These are phyloP conservation scores for Plasmodium adleri DNA, from an alignment of 169 alveolate genomes.

Conservation along the genomic window DNA sequence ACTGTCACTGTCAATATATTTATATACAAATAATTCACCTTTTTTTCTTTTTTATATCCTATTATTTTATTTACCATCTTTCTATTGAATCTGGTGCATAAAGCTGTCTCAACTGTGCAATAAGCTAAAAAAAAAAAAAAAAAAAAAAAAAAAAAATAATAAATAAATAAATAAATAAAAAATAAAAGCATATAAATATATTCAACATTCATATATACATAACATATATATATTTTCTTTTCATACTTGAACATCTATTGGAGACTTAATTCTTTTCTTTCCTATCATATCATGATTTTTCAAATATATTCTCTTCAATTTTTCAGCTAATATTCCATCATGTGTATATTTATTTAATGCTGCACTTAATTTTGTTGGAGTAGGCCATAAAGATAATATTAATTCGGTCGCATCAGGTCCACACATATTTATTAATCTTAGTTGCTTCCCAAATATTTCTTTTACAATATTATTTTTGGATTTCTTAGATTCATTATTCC, in stretches of 20 bases:
- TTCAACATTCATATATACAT: background rate
- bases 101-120: conserved; percentile 61
- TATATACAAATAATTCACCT: too few species aligned
- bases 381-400: conserved; percentile 87
- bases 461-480: conserved; percentile 83
- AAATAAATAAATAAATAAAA: background rate
- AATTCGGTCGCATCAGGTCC: conserved; percentile 88
- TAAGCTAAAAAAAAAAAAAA: conserved; percentile 50
- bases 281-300: conserved; percentile 25
- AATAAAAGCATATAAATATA: background rate
- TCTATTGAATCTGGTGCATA: conserved; percentile 74
- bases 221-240: background rate
- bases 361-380: conserved; percentile 82
- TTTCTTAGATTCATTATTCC: conserved; percentile 86
- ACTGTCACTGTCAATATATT: too few species aligned
- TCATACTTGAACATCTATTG: conserved; percentile 47
- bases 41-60: background rate
- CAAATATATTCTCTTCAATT: conserved; percentile 43
- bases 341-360: conserved; percentile 75
- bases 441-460: conserved; percentile 88
- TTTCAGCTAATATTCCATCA: conserved; percentile 73
- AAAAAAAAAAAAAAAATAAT: conserved; percentile 9
- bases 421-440: conserved; percentile 84
- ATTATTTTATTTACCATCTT: background rate
- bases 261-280: conserved; percentile 51